Base-by-base conservation (phyloP, 108 stramenopile species). In the Pseudonitzschia pungens region DNA sequence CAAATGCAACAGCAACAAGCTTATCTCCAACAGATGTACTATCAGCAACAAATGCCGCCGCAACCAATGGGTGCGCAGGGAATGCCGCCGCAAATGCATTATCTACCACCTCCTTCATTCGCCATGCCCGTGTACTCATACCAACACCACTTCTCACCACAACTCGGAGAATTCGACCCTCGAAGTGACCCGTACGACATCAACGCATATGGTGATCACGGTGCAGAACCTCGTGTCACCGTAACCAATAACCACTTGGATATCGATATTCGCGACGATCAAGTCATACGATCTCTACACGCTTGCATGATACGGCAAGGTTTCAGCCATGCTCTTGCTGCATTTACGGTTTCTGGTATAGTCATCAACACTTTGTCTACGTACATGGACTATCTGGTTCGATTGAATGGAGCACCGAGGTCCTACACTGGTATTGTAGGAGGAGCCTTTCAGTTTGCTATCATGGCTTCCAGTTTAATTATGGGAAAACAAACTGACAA, bases 251-350 rank as follows among this genome's bases (percentile, higher is more conserved):
- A 90, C 52, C 85, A 92, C 63, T 77, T 95, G 28, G 91, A 95
- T 63, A 89, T 95, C 71, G 84, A 92, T 43, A 88, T 95, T 77
- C 89, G 91, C 12, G 94, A 95, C 57, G 94, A 95, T 77, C 94
- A 95, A 70, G 78, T 95, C 50, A 65, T 89, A 18, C 85, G 82
- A 54, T 88, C 89, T 40, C 74, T 89, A 54, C 83, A 76, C 56
- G 94, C 94, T 48, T 95, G 94, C 69, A 86, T 95, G 54, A 71
- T 87, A 8, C 83, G 94, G 24, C 74, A 70, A 27, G 94, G 94
- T 0, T 95, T 95, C 70, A 72, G 87, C 51, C 94, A 95, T 57
- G 84, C 87, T 41, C 81, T 95, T 33, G 81, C 83, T 4, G 74
- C 87, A 0, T 94, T 89, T 57, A 85, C 87, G 1, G 86, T 83